Evolutionary conservation across 2,329 filamentous ascomycete genomes (phyloP).

Genomic region (Trichoderma semiorbis): DNA sequence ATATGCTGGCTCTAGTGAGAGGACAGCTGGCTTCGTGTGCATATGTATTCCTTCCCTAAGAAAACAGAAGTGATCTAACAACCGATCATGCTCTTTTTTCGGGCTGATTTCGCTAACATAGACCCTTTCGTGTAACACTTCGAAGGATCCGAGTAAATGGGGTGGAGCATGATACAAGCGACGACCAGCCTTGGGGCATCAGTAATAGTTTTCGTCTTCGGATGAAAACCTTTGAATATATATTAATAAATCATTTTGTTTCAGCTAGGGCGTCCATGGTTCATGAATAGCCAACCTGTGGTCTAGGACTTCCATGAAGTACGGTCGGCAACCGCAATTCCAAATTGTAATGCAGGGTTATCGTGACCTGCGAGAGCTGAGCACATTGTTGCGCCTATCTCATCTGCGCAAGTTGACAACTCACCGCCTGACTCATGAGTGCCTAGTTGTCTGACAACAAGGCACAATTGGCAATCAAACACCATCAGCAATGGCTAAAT

Average conservation of each 20-base stretch:
- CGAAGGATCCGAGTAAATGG: neutral
- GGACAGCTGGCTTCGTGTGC: neutral
- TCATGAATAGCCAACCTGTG: neutral
- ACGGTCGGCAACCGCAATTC: neutral
- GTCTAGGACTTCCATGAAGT: neutral
- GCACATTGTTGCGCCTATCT: neutral
- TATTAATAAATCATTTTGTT: neutral
- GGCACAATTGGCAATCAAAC: neutral
- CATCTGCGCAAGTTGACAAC: neutral
- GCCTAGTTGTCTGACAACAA: neutral
- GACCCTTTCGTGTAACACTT: fast-evolving
- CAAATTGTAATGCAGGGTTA: neutral
- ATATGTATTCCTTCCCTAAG: neutral
- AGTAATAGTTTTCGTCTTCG: neutral
- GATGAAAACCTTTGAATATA: neutral
- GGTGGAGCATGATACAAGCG: too few relatives aligned
- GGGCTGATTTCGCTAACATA: neutral
- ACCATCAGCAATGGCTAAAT: neutral
- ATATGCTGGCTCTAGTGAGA: neutral
- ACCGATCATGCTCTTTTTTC: neutral
- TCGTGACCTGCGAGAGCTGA: neutral
- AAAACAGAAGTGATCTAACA: neutral
- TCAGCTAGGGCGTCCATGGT: neutral
- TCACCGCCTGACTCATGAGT: neutral
- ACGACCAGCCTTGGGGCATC: neutral